These are phyloP conservation scores for Ceratocystis huliohia DNA, from an alignment of 2,329 filamentous ascomycete genomes.

Conservation along the genomic window DNA sequence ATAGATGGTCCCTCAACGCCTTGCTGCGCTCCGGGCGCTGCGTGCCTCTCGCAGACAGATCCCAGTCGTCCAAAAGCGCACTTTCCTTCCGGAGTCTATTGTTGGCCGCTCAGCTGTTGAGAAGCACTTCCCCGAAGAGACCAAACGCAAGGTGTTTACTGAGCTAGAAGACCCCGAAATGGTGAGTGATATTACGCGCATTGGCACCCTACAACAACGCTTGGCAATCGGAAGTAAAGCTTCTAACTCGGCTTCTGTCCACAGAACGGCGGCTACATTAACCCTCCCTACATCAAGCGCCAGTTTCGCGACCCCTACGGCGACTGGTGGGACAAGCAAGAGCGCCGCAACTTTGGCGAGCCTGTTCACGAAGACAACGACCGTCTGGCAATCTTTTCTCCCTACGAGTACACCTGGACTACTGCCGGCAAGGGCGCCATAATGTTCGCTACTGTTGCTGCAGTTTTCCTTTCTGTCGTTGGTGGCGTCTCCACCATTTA, in stretches of 20 bases:
- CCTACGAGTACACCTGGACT: slow-evolving; percentile 76
- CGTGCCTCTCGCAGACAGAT: slow-evolving; percentile 33
- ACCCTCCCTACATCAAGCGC: slow-evolving; percentile 69
- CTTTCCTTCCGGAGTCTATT: slow-evolving; percentile 40
- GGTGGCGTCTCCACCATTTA: slow-evolving; percentile 57
- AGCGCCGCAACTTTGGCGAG: slow-evolving; percentile 92
- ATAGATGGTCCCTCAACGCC: slow-evolving; percentile 27
- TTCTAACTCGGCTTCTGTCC: slow-evolving; percentile 17
- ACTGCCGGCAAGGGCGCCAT: slow-evolving; percentile 56
- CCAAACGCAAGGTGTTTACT: slow-evolving; percentile 31
- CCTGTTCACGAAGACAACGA: slow-evolving; percentile 96
- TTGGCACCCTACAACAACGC: too few species aligned
- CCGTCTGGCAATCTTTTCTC: slow-evolving; percentile 75
- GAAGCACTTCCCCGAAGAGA: slow-evolving; percentile 37
- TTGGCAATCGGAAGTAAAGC: too few species aligned
- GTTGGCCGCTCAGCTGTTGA: slow-evolving; percentile 38
- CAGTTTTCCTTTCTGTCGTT: slow-evolving; percentile 48
- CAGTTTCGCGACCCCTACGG: slow-evolving; percentile 85
- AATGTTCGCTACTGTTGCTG: slow-evolving; percentile 56
- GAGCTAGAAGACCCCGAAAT: slow-evolving; percentile 54
- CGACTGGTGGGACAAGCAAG: slow-evolving; percentile 96
- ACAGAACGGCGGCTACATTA: slow-evolving; percentile 74
- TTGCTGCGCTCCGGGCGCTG: slow-evolving; percentile 24
- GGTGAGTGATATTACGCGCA: slow-evolving; percentile 36
- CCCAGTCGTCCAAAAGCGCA: slow-evolving; percentile 44